These are phyloP conservation scores for Firmiana major DNA, from an alignment of 345 rosid genomes.

Conservation along the genomic window DNA sequence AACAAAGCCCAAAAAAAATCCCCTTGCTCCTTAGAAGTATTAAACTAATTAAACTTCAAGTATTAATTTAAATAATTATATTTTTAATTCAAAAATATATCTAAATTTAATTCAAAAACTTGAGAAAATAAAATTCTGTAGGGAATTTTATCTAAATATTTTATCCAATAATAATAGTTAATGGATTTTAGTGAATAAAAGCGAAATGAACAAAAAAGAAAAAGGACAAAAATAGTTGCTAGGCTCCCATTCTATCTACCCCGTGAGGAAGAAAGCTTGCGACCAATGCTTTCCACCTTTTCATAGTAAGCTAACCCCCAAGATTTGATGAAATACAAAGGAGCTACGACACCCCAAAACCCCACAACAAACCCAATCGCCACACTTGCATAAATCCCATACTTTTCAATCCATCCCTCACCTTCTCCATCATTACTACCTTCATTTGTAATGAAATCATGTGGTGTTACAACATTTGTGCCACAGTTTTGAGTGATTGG, in stretches of 20 bases:
- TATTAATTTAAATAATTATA: no score
- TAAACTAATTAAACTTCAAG: no score
- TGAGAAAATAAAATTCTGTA: no score
- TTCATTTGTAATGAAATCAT: neutral
- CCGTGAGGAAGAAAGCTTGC: neutral
- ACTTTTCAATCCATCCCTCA: neutral
- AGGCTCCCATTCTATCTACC: neutral
- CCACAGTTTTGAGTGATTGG: neutral
- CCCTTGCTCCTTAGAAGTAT: no score
- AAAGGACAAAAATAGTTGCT: no score
- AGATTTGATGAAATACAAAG: neutral
- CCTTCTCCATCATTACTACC: neutral
- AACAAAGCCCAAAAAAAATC: no score
- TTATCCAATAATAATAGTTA: no score
- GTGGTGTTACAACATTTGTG: neutral
- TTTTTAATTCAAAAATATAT: no score
- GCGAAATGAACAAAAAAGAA: no score
- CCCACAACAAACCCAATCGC: constrained; percentile 8
- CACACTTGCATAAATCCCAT: constrained; percentile 10
- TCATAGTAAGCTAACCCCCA: constrained; percentile 7
- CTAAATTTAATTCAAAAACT: no score
- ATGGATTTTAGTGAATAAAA: no score
- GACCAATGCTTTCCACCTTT: neutral
- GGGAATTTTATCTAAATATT: no score
- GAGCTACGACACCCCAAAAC: constrained; percentile 3